Evolutionary conservation across 352 stramenopile genomes (phyloP).

Genomic region (Pythium grandisporangium): DNA sequence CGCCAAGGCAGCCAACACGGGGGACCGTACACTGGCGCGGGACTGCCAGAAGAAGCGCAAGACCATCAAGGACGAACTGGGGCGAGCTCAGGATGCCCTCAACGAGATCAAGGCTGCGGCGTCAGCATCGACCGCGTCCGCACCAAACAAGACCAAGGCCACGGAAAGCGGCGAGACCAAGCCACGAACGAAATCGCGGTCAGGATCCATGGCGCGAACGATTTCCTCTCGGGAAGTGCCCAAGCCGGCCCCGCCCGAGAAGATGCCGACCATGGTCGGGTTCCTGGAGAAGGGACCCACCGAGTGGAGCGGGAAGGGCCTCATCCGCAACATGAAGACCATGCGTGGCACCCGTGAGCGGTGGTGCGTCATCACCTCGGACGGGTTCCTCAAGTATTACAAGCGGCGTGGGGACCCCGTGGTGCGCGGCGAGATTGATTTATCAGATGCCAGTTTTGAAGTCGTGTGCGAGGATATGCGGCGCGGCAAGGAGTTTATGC

Average conservation of each 20-base stretch:
- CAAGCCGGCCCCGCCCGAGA: constrained; percentile 9
- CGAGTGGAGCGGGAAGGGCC: constrained; percentile 65
- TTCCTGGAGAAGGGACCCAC: constrained; percentile 85
- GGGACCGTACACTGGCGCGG: constrained; percentile 64
- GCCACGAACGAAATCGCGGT: too few species aligned
- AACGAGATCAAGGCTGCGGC: constrained; percentile 36
- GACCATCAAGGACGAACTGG: constrained; percentile 73
- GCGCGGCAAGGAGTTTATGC: constrained; percentile 67
- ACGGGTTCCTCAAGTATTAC: constrained; percentile 79
- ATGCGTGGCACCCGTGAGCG: constrained; percentile 79
- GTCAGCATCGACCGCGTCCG: background rate
- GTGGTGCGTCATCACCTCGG: constrained; percentile 71
- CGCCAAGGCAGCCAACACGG: constrained; percentile 55
- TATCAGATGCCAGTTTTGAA: constrained; percentile 71
- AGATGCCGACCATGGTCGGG: constrained; percentile 63
- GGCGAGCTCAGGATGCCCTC: constrained; percentile 55
- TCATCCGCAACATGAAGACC: constrained; percentile 80
- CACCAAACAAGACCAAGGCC: background rate
- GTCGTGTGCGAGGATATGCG: too few species aligned
- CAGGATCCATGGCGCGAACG: background rate
- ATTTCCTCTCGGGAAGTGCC: constrained; percentile 4
- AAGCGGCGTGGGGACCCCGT: constrained; percentile 77
- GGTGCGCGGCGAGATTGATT: constrained; percentile 75
- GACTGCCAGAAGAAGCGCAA: constrained; percentile 68
- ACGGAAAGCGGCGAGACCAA: too few species aligned